Percentiles rank a stretch among this genome's conserved stretches.
These are phyloP conservation scores for Amaranthus hypochondriacus DNA, from an alignment of 148 eudicot genomes.

Conservation along the genomic window DNA sequence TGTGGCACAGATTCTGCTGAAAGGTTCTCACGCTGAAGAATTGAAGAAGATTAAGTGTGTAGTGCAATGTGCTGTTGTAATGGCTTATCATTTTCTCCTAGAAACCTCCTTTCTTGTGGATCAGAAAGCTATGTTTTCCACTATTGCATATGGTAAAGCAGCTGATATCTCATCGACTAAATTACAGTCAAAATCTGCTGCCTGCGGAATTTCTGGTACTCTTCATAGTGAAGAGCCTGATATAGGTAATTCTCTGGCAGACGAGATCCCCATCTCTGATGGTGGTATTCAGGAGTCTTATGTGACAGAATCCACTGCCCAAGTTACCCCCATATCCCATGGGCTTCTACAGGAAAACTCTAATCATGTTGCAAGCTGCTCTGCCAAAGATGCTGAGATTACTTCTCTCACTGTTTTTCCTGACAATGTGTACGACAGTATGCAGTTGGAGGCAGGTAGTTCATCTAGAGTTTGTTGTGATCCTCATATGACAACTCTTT, in stretches of 20 bases:
- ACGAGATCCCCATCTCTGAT: slow-evolving; percentile 36
- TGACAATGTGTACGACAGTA: slow-evolving; percentile 17
- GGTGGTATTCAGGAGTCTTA: slow-evolving; percentile 29
- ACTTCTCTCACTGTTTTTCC: slow-evolving; percentile 20
- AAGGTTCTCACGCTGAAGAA: slow-evolving; percentile 76
- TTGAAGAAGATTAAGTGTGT: slow-evolving; percentile 84
- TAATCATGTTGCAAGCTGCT: neutral
- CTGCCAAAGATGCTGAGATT: slow-evolving; percentile 10
- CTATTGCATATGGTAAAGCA: slow-evolving; percentile 38
- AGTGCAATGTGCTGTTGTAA: slow-evolving; percentile 81
- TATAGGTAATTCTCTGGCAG: slow-evolving; percentile 22
- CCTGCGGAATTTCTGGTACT: slow-evolving; percentile 21
- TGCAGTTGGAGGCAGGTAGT: slow-evolving; percentile 24
- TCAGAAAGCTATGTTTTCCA: slow-evolving; percentile 85
- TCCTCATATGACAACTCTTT: slow-evolving; percentile 34
- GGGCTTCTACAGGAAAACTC: slow-evolving; percentile 18
- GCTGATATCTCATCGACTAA: slow-evolving; percentile 13
- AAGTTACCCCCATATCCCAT: slow-evolving; percentile 26
- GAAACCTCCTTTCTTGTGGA: slow-evolving; percentile 89
- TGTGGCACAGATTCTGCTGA: slow-evolving; percentile 70
- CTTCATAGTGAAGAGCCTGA: slow-evolving; percentile 22
- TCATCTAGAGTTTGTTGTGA: slow-evolving; percentile 35
- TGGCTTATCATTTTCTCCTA: slow-evolving; percentile 91
- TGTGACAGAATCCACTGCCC: slow-evolving; percentile 10
- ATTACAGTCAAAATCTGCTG: slow-evolving; percentile 20